These are phyloP conservation scores for Dothiorella sarmentorum DNA, from an alignment of 2,329 filamentous ascomycete genomes.

Conservation along the genomic window DNA sequence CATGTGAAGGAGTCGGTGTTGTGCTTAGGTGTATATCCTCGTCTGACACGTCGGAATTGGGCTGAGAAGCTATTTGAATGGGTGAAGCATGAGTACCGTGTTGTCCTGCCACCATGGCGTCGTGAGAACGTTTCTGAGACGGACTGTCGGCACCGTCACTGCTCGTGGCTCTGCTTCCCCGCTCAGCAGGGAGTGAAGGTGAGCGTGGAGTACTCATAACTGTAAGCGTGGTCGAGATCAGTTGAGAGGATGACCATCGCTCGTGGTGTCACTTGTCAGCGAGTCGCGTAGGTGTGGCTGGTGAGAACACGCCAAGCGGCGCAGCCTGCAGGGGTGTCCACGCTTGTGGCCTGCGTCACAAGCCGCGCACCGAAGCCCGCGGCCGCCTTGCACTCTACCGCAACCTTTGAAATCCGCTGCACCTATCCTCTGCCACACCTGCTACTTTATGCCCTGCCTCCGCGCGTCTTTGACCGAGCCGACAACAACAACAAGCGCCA, in stretches of 20 bases:
- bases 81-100: not conserved
- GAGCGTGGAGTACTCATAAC: not conserved
- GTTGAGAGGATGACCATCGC: not conserved
- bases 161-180: not conserved
- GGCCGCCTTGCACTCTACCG: not conserved
- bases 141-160: not conserved
- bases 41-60: not conserved
- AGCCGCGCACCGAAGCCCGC: constrained; percentile 1
- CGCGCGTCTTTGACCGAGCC: not conserved
- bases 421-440: not conserved
- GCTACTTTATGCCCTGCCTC: not conserved
- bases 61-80: not conserved
- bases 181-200: not conserved
- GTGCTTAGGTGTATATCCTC: not conserved
- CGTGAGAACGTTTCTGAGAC: constrained; percentile 12
- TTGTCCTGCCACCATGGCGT: constrained; percentile 23
- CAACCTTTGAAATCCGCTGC: not conserved
- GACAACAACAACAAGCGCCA: not conserved
- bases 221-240: not conserved
- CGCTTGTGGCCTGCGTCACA: constrained; percentile 5
- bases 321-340: constrained; percentile 5
- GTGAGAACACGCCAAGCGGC: constrained; percentile 3
- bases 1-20: not conserved
- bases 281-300: constrained; percentile 10
- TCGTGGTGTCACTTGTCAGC: not conserved